phyloP scores from a whole-genome alignment of 768 basidiomycete species.

The Lyophyllum shimeji region DNA sequence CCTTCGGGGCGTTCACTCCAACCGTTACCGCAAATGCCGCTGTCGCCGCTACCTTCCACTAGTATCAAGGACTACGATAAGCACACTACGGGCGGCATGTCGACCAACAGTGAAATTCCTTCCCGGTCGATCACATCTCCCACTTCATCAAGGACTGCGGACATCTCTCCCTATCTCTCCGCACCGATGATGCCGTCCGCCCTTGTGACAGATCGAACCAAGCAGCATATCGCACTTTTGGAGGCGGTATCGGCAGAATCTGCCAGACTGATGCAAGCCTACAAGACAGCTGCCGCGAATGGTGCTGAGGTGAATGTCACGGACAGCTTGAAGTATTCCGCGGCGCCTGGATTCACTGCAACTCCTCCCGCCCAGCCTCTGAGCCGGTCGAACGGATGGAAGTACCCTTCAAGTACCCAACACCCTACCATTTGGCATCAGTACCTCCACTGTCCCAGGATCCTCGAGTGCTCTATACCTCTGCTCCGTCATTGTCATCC shows the following conservation, averaged over 20 bases:
- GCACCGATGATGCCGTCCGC: conserved; percentile 50
- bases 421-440: conserved; percentile 9
- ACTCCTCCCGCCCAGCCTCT: neutral
- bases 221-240: conserved; percentile 70
- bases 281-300: conserved; percentile 10
- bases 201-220: conserved; percentile 61
- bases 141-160: conserved; percentile 48
- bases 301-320: conserved; percentile 9
- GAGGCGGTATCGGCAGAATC: conserved; percentile 77
- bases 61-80: neutral
- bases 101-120: neutral
- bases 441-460: conserved; percentile 17
- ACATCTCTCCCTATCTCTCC: conserved; percentile 70
- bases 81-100: neutral
- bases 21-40: conserved; percentile 3
- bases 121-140: neutral
- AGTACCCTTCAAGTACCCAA: conserved; percentile 16
- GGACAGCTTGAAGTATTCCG: conserved; percentile 10
- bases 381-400: neutral
- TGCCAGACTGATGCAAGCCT: conserved; percentile 51
- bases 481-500: conserved; percentile 10
- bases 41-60: neutral
- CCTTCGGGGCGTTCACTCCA: neutral
- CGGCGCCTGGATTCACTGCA: neutral
- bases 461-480: conserved; percentile 34